Percentiles rank a stretch among this genome's conserved stretches.
Evolutionary conservation across 495 filamentous ascomycete species (phyloP).

Genomic region (Lophiostoma macrostomum): DNA sequence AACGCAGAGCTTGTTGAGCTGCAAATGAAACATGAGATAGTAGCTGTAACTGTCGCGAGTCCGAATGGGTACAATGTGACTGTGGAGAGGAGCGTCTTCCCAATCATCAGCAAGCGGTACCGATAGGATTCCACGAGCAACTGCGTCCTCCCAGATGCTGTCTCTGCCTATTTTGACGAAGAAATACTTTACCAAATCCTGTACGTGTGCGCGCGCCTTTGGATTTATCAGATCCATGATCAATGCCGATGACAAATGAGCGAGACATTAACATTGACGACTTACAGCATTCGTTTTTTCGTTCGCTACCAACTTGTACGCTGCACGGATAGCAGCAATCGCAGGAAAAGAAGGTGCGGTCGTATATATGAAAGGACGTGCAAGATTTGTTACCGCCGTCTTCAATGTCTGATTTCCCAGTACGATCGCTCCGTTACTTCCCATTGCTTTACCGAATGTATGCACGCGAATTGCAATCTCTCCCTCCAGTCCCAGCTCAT

Average conservation of each 20-base stretch:
- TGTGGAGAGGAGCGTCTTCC: not conserved
- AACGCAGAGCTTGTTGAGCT: not conserved
- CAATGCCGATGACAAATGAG: not conserved
- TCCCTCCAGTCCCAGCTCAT: not conserved
- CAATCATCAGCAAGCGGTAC: not conserved
- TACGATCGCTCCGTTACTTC: conserved; percentile 1
- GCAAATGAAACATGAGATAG: not conserved
- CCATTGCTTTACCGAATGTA: conserved; percentile 7
- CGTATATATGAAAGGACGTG: conserved; percentile 56
- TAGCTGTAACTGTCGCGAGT: not conserved
- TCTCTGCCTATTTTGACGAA: not conserved
- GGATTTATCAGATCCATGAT: no score
- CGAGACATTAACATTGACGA: not conserved
- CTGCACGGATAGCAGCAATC: conserved; percentile 47
- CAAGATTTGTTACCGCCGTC: conserved; percentile 53
- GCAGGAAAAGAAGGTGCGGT: conserved; percentile 54
- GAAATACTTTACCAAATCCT: not conserved
- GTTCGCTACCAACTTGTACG: conserved; percentile 42
- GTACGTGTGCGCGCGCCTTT: not conserved
- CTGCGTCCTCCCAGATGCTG: not conserved
- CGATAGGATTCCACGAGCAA: not conserved
- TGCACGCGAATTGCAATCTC: conserved; percentile 3
- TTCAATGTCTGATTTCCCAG: conserved; percentile 5
- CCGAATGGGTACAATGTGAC: not conserved
- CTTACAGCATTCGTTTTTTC: not conserved